Percentiles rank a stretch among this genome's conserved stretches.
Conservation (phyloP, 2,329 filamentous ascomycete genomes). For the Sporothrix luriei region DNA sequence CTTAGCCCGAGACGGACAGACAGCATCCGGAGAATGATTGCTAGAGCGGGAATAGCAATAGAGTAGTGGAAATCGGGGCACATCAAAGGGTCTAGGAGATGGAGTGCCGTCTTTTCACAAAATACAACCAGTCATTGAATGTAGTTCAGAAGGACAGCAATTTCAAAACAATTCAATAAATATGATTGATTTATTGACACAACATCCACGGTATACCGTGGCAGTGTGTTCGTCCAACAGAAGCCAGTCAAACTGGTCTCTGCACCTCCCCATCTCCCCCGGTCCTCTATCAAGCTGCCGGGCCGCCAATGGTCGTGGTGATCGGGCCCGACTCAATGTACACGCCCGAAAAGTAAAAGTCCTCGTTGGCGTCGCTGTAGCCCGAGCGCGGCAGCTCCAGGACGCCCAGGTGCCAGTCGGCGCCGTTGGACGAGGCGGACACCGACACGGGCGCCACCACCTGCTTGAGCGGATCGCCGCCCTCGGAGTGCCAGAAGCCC, state of each 20-base stretch:
- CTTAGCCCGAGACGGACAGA: not conserved
- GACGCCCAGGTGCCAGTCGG: slow-evolving; percentile 73
- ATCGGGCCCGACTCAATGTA: slow-evolving; percentile 64
- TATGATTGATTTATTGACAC: not conserved
- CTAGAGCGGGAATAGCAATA: not conserved
- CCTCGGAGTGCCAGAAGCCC: slow-evolving; percentile 70
- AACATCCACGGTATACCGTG: too few species aligned
- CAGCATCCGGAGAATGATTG: not conserved
- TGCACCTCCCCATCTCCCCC: not conserved
- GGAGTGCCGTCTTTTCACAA: not conserved
- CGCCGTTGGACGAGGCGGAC: slow-evolving; percentile 65
- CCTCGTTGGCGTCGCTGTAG: slow-evolving; percentile 59
- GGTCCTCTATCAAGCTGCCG: slow-evolving; percentile 20
- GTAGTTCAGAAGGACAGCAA: not conserved
- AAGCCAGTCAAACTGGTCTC: not conserved
- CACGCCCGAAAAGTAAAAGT: slow-evolving; percentile 72
- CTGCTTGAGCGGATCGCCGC: slow-evolving; percentile 57
- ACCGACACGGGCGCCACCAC: slow-evolving; percentile 63
- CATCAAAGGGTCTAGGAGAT: not conserved
- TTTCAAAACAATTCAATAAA: too few species aligned
- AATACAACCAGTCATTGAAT: not conserved
- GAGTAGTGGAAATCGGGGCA: not conserved
- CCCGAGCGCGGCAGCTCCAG: slow-evolving; percentile 64
- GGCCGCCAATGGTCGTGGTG: slow-evolving; percentile 40
- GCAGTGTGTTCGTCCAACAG: too few species aligned